A percentile compares a stretch with the other conserved stretches of the same genome.
Conservation (phyloP, 139 green algal species). For the Closterium sp. region DNA sequence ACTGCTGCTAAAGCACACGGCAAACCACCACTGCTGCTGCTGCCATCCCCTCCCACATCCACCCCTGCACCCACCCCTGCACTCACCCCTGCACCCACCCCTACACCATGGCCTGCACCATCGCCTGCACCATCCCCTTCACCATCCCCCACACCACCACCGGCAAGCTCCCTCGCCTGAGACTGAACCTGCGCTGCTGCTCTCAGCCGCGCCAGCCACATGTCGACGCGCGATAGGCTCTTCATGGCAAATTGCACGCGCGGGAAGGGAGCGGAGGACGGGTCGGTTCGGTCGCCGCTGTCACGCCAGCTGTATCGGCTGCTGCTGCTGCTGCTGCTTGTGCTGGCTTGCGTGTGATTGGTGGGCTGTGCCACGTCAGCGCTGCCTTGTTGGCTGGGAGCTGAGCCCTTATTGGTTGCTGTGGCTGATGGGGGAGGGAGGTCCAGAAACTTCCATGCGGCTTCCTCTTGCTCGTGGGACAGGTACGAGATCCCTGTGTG, state of each 20-base stretch:
- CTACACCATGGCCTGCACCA: too few species aligned
- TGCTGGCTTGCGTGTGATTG: neutral
- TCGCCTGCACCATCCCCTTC: too few species aligned
- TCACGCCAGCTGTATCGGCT: neutral
- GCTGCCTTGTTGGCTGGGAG: too few species aligned
- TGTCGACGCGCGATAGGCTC: neutral
- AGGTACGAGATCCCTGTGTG: neutral
- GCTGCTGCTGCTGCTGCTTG: neutral
- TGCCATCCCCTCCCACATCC: neutral
- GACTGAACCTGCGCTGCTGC: neutral
- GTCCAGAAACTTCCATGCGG: neutral
- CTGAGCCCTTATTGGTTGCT: neutral
- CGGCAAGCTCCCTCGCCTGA: neutral
- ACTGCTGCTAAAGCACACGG: neutral
- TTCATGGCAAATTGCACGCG: neutral
- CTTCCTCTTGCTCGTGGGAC: neutral
- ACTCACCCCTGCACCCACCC: too few species aligned
- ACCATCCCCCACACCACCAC: neutral
- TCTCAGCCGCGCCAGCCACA: neutral
- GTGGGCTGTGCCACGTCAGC: neutral
- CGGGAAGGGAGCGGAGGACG: neutral
- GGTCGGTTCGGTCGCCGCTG: neutral
- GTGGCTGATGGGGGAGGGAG: conserved; percentile 6
- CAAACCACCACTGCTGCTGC: neutral
- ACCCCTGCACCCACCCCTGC: neutral